phyloP scores from a whole-genome alignment of 768 basidiomycete species.

The Heimioporus sp. region DNA sequence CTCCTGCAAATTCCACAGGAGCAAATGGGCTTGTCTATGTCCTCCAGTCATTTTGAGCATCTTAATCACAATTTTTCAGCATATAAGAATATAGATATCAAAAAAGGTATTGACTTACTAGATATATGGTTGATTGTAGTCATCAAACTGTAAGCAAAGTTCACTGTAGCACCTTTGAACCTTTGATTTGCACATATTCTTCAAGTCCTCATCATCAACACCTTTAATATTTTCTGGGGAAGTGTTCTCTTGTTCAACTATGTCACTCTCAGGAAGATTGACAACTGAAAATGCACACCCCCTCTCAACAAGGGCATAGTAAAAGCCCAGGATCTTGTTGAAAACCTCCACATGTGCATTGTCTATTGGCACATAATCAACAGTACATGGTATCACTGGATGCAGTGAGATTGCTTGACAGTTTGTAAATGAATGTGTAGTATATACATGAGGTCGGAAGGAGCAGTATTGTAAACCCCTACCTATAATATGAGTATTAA shows the following conservation, averaged over 20 bases:
- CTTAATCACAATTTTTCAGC: background rate
- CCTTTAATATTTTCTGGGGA: too few species aligned
- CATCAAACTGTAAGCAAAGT: background rate
- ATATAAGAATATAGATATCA: background rate
- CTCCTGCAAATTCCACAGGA: constrained; percentile 19
- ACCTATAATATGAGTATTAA: too few species aligned
- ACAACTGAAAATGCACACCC: background rate
- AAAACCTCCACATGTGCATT: background rate
- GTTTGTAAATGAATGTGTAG: background rate
- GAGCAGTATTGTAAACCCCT: background rate
- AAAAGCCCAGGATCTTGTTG: background rate
- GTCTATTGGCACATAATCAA: background rate
- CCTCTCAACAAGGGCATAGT: background rate
- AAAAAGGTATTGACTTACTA: background rate
- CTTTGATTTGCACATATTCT: background rate
- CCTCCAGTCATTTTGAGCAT: background rate
- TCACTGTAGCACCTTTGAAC: background rate
- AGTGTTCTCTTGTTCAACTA: background rate
- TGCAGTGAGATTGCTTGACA: background rate
- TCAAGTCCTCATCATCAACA: background rate
- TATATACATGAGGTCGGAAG: fast-evolving
- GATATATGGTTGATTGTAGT: background rate
- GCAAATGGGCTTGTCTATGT: constrained; percentile 19
- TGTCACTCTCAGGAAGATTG: background rate
- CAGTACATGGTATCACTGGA: fast-evolving